Evolutionary conservation across 2,329 filamentous ascomycete genomes (phyloP).

Genomic region (Xylaria sp.): DNA sequence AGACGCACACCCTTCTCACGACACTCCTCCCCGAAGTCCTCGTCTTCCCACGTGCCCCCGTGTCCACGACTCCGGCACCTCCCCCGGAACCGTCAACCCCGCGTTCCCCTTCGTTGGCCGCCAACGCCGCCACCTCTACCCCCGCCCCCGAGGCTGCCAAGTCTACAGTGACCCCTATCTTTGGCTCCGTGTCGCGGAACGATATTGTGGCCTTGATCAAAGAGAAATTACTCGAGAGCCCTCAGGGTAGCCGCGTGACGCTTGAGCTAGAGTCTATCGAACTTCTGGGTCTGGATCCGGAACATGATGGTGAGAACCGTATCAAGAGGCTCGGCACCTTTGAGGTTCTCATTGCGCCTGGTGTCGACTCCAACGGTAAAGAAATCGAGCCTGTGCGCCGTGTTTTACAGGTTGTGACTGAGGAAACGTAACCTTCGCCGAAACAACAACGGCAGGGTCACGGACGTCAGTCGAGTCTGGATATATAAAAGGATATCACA

Average conservation of each 20-base stretch:
- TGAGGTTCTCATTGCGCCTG: constrained; percentile 50
- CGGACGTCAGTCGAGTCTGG: neutral
- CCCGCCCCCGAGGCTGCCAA: constrained; percentile 34
- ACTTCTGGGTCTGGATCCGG: constrained; percentile 48
- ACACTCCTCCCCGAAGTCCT: constrained; percentile 52
- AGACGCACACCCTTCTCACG: constrained; percentile 50
- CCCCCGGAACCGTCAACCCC: constrained; percentile 34
- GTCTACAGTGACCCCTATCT: constrained; percentile 49
- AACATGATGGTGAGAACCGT: constrained; percentile 49
- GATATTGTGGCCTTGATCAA: constrained; percentile 53
- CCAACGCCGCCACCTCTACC: constrained; percentile 41
- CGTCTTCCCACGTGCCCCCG: constrained; percentile 51
- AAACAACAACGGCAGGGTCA: neutral
- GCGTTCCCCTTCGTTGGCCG: constrained; percentile 46
- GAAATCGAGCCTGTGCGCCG: constrained; percentile 49
- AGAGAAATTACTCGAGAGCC: constrained; percentile 49
- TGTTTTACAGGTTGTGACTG: constrained; percentile 51
- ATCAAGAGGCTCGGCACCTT: constrained; percentile 56
- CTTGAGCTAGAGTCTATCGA: constrained; percentile 52
- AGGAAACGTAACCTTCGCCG: constrained; percentile 26
- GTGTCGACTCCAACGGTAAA: constrained; percentile 43
- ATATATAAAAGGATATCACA: neutral
- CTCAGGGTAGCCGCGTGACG: constrained; percentile 49
- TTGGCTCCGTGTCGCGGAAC: constrained; percentile 55
- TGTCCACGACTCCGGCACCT: constrained; percentile 24